Evolutionary conservation across 805 yeast species (phyloP), one percentile per base, ranked within the genome.

Genomic region (Candida palmyrensis): DNA sequence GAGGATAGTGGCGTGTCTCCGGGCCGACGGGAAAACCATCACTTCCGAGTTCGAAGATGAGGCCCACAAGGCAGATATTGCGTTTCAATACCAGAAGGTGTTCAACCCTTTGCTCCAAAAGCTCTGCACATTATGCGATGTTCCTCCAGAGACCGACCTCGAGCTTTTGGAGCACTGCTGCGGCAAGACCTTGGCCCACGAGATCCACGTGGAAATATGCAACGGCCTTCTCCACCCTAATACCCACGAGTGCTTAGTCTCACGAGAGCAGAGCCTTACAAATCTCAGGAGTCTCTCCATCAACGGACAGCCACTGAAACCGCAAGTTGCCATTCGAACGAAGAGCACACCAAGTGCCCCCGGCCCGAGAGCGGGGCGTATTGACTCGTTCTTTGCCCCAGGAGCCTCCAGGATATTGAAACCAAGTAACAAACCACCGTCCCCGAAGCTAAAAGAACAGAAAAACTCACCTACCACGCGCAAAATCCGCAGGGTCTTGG

Each of bases 1-100:
- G 11, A 65, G 75, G 25, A 73, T 82, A 3, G 40, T 86, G 4
- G 53, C 69, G 41, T 71, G 73, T 15, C 63, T 86, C 36, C 62
- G 69, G 35, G 64, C 79, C 24, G 84, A 80, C 13, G 85, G 83
- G 1, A 80, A 77, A 47, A 55, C 51, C 7, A 60, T 83, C 0
- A 88, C 92, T 0, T 58, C 48, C 0, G 69, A 59, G 1, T 86
- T 85, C 44, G 64, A 68, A 30, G 65, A 66, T 1, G 89, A 82
- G 40, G 80, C 77, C 33, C 50, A 60, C 20, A 62, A 66, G 30
- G 97, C 98, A 0, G 71, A 74, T 39, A 64, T 79, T 26, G 90
- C 97, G 9, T 92, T 92, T 53, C 79, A 73, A 48, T 83, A 66
- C 53, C 97, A 88, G 53, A 71, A 95, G 40, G 97, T 92, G 1